These are phyloP conservation scores for Eucalyptus polybractea DNA, from an alignment of 345 rosid species.

Conservation along the genomic window DNA sequence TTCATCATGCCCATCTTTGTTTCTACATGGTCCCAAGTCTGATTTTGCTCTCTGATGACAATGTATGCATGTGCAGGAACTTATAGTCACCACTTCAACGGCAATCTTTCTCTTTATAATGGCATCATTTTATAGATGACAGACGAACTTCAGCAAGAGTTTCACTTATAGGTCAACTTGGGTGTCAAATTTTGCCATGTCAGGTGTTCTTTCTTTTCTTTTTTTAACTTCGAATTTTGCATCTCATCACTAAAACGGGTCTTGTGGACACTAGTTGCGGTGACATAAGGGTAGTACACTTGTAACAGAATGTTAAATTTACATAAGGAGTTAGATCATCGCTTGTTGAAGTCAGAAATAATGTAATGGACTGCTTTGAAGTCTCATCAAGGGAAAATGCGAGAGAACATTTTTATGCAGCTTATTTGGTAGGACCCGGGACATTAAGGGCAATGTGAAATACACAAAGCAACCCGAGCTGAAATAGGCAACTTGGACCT, in stretches of 20 bases:
- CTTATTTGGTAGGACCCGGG: not conserved
- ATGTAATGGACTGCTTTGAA: not conserved
- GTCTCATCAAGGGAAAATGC: not conserved
- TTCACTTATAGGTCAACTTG: not conserved
- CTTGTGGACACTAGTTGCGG: not conserved
- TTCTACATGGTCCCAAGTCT: not conserved
- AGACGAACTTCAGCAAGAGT: not conserved
- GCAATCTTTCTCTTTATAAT: constrained; percentile 4
- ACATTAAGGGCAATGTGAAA: not conserved
- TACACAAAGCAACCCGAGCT: not conserved
- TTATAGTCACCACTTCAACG: constrained; percentile 1
- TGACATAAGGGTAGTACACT: not conserved
- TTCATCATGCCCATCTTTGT: not conserved
- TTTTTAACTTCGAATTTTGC: not conserved
- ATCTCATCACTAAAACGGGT: not conserved
- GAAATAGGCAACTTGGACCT: not conserved
- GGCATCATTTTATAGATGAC: not conserved
- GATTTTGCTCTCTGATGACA: not conserved
- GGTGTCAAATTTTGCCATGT: not conserved
- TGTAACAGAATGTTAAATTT: not conserved
- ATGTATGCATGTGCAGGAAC: constrained; percentile 5
- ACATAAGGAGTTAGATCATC: not conserved
- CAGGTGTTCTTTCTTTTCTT: not conserved
- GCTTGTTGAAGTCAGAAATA: not conserved
- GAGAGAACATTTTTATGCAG: not conserved